phyloP scores from a whole-genome alignment of 441 rosid genomes.

The Aleurites moluccanus region DNA sequence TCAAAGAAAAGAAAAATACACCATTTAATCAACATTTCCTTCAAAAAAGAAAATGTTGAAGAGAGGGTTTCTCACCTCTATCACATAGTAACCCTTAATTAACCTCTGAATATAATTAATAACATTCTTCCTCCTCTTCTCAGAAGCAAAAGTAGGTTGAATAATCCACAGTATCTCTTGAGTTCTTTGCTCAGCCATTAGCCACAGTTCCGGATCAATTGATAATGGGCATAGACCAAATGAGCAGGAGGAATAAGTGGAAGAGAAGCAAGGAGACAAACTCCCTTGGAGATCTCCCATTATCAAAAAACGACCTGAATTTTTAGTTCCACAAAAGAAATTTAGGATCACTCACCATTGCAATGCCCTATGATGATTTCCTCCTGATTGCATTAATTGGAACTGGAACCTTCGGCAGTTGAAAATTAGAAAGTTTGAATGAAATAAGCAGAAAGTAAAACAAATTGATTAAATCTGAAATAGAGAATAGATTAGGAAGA shows the following conservation, averaged over 20 bases:
- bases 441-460: constrained; percentile 1
- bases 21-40: constrained; percentile 1
- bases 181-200: constrained; percentile 65
- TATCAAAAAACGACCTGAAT: constrained; percentile 27
- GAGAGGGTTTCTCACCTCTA: constrained; percentile 58
- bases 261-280: constrained; percentile 46
- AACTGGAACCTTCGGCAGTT: constrained; percentile 21
- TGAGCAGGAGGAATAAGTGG: constrained; percentile 38
- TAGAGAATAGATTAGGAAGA: constrained; percentile 6
- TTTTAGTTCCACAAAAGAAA: constrained; percentile 31
- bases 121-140: constrained; percentile 54
- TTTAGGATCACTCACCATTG: constrained; percentile 26
- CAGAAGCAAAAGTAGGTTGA: constrained; percentile 64
- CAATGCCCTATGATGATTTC: constrained; percentile 27
- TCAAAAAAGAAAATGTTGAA: constrained; percentile 9
- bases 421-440: constrained; percentile 13
- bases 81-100: constrained; percentile 45
- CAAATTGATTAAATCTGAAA: constrained; percentile 8
- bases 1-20: constrained; percentile 1
- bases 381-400: constrained; percentile 10
- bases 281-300: constrained; percentile 64
- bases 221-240: constrained; percentile 36
- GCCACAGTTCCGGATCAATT: constrained; percentile 59
- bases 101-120: constrained; percentile 51
- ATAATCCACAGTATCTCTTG: constrained; percentile 61